Evolutionary conservation across 2,329 filamentous ascomycete species (phyloP), one percentile per base, ranked within the genome.

Genomic region (Aspergillus tamarii): DNA sequence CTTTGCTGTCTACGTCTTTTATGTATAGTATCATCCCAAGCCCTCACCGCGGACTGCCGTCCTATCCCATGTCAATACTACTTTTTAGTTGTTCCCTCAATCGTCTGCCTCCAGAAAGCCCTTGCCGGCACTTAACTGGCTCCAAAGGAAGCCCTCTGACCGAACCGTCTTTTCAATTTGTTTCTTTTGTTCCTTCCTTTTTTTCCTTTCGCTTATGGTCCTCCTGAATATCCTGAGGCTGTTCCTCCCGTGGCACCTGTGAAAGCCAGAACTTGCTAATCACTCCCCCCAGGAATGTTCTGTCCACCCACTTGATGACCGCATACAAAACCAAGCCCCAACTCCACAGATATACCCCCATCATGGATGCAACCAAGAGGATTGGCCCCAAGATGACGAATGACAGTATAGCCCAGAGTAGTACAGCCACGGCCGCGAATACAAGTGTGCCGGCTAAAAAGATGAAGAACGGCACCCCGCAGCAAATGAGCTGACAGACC

Each of bases 361-460:
- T 28, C 26, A 50, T 32, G 23, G 16, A 10, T 0, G 46, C 46
- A 26, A 50, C 46, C 23, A 50, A 32, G 45, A 77, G 53, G 7
- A 77, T 65, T 8, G 75, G 75, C 1, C 73, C 74, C 4, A 76
- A 66, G 30, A 77, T 68, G 21, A 77, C 62, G 54, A 76, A 53
- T 30, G 73, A 73, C 32, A 77, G 61, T 12, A 77, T 34, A 8
- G 67, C 68, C 74, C 74, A 77, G 9, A 77, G 64, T 12, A 76
- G 14, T 14, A 73, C 59, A 6, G 75, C 69, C 4, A 77, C 73
- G 3, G 72, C 73, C 0, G 74, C 74, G 57, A 77, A 76, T 5
- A 77, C 19, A 32, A 76, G 71, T 26, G 75, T 72, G 0, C 75
- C 75, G 0, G 71, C 74, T 26, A 77, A 43, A 23, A 77, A 77